Base-by-base conservation (phyloP, 2,329 filamentous ascomycete species). In the Lasiodiplodia gonubiensis region DNA sequence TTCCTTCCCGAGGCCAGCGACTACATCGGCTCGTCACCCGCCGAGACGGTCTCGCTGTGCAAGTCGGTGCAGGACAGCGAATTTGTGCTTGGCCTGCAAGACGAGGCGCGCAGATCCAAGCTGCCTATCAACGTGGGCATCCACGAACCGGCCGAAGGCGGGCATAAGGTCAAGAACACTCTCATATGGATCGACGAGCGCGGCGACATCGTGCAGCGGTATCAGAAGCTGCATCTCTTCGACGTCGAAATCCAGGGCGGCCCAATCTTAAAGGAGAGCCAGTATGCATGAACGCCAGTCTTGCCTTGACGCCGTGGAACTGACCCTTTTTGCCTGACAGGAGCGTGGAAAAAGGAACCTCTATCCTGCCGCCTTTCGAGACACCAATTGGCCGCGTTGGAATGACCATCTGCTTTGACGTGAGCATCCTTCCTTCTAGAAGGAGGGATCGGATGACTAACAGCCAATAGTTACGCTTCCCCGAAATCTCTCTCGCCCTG, bases 1-100 rank as follows among this genome's bases (percentile, higher is more conserved):
- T 97, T 98, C 81, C 89, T 97, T 64, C 94, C 94, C 14, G 94
- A 97, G 85, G 94, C 94, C 27, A 88, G 88, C 67, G 93, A 97
- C 81, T 97, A 97, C 82, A 93, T 97, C 73, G 90, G 88, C 23
- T 83, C 86, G 1, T 89, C 88, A 0, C 83, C 89, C 2, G 78
- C 86, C 12, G 89, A 94, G 73, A 91, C 90, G 0, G 80, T 93
- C 10, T 84, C 87, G 4, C 88, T 97, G 11, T 93, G 88, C 70
- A 86, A 86, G 68, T 85, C 93, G 2, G 86, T 90, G 48, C 77
- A 84, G 2, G 81, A 84, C 25, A 92, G 89, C 14, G 85, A 87
- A 33, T 97, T 97, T 77, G 90, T 97, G 14, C 81, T 85, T 0
- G 93, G 93, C 4, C 86, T 97, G 1, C 89, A 88, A 69, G 80